phyloP scores from a whole-genome alignment of 2,329 filamentous ascomycete species.

The Beauveria rudraprayagi region DNA sequence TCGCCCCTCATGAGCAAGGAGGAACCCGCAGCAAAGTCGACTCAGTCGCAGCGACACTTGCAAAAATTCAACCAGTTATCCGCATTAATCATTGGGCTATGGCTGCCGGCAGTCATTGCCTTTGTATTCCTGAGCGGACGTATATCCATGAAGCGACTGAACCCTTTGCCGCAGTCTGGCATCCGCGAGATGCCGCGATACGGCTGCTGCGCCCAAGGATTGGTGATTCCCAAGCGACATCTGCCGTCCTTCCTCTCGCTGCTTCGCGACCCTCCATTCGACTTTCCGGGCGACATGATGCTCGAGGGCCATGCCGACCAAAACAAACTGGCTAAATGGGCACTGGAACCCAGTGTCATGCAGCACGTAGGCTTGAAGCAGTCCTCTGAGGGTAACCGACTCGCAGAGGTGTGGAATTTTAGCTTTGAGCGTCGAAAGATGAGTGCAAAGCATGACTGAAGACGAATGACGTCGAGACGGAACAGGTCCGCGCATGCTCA shows the following conservation, averaged over 20 bases:
- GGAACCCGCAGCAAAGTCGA: constrained; percentile 1
- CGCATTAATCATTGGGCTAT: constrained; percentile 22
- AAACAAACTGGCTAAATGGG: constrained; percentile 25
- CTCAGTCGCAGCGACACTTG: constrained; percentile 8
- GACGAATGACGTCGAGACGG: background rate
- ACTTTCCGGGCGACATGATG: constrained; percentile 27
- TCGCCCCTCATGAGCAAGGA: background rate
- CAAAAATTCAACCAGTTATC: constrained; percentile 18
- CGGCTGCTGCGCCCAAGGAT: constrained; percentile 31
- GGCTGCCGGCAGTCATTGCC: constrained; percentile 25
- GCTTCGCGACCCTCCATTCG: constrained; percentile 24
- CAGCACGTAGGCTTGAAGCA: constrained; percentile 28
- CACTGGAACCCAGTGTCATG: constrained; percentile 28
- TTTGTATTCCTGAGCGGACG: constrained; percentile 24
- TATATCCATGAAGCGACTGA: constrained; percentile 20
- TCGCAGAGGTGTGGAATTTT: constrained; percentile 29
- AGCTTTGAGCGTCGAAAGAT: constrained; percentile 21
- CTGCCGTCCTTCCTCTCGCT: constrained; percentile 20
- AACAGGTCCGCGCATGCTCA: background rate
- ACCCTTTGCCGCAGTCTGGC: constrained; percentile 14
- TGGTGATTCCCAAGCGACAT: constrained; percentile 26
- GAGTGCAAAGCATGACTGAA: background rate
- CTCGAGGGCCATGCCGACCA: constrained; percentile 27
- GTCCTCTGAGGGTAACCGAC: constrained; percentile 21
- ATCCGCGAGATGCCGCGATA: constrained; percentile 29